Conservation (phyloP, 345 rosid genomes). For the Arabidopsis suecica region DNA sequence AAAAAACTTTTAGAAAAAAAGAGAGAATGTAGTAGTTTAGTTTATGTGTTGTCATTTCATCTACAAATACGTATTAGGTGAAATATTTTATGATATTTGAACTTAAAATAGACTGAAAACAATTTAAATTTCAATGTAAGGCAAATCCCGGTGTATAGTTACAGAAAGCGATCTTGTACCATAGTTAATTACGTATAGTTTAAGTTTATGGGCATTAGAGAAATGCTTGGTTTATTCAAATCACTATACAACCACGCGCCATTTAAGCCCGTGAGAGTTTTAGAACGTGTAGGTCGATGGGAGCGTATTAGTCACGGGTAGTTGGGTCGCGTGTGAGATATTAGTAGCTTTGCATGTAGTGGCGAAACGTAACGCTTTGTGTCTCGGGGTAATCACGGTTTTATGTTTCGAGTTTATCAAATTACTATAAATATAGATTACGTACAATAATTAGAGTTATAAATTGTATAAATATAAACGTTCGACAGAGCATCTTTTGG, state of each 20-base stretch:
- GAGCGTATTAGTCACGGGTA: conserved; percentile 35
- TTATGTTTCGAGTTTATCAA: conserved; percentile 45
- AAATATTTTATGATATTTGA: neutral
- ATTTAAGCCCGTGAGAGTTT: neutral
- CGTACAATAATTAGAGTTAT: conserved; percentile 37
- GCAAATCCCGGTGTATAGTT: conserved; percentile 53
- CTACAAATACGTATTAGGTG: neutral
- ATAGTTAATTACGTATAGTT: conserved; percentile 43
- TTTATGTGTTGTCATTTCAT: neutral
- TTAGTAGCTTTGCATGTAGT: conserved; percentile 45
- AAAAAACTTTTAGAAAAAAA: no score
- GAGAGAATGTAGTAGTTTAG: neutral
- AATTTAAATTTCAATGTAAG: conserved; percentile 31
- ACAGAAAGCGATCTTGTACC: conserved; percentile 45
- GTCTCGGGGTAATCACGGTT: conserved; percentile 55
- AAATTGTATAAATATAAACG: conserved; percentile 32
- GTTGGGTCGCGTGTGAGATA: conserved; percentile 43
- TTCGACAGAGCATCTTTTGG: conserved; percentile 80
- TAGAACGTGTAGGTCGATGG: neutral
- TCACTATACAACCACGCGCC: conserved; percentile 19
- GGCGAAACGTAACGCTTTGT: conserved; percentile 43
- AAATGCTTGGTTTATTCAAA: conserved; percentile 19
- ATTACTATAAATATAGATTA: conserved; percentile 34
- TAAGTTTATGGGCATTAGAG: conserved; percentile 46
- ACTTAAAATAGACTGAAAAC: neutral